Evolutionary conservation across 2,329 filamentous ascomycete species (phyloP).

Genomic region (Exophiala sideris): DNA sequence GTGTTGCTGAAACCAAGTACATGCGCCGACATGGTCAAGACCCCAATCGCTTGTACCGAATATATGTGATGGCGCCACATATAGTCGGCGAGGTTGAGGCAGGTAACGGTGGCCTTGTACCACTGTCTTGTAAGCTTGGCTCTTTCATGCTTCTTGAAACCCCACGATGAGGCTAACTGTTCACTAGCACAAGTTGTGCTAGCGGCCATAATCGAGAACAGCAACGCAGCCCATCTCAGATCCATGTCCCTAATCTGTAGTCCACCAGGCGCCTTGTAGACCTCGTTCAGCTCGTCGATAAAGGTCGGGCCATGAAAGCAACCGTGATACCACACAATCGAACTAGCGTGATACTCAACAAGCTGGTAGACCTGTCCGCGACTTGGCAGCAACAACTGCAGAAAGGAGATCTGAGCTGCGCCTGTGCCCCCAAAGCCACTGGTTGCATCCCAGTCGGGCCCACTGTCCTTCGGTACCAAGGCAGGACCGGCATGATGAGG

Average conservation of each 20-base stretch:
- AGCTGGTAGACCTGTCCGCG: conserved; percentile 24
- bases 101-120: conserved; percentile 46
- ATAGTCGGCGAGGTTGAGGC: conserved; percentile 47
- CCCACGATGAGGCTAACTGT: conserved; percentile 38
- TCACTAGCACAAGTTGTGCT: conserved; percentile 25
- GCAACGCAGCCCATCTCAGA: conserved; percentile 23
- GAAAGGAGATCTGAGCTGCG: conserved; percentile 25
- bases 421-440: conserved; percentile 24
- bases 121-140: conserved; percentile 42
- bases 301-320: conserved; percentile 28
- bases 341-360: conserved; percentile 26
- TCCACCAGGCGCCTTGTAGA: conserved; percentile 19
- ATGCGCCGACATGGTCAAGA: conserved; percentile 48
- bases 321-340: conserved; percentile 27
- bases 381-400: conserved; percentile 26
- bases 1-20: conserved; percentile 50
- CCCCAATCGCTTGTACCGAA: conserved; percentile 47
- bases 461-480: conserved; percentile 13
- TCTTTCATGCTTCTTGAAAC: conserved; percentile 43
- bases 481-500: conserved; percentile 24
- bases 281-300: conserved; percentile 24
- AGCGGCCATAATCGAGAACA: conserved; percentile 23
- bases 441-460: conserved; percentile 27
- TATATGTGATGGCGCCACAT: conserved; percentile 43
- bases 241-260: conserved; percentile 26